Evolutionary conservation across 345 rosid species (phyloP).

Genomic region (Reutealis trisperma): DNA sequence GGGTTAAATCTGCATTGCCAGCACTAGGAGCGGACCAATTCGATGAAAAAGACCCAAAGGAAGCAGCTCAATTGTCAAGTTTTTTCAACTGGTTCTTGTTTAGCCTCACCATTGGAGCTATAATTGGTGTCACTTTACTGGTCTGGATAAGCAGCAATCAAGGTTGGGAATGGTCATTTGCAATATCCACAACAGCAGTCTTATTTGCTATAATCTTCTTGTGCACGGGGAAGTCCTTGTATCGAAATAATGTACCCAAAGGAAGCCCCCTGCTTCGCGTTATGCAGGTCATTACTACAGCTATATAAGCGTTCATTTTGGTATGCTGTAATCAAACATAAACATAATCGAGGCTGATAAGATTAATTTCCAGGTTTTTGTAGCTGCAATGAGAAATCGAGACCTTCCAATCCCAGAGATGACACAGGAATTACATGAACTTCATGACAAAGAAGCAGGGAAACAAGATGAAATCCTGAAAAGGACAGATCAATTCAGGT

Average conservation of each 20-base stretch:
- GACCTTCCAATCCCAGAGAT: slow-evolving; percentile 44
- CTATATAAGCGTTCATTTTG: too few relatives aligned
- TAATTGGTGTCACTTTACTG: slow-evolving; percentile 49
- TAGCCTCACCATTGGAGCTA: slow-evolving; percentile 48
- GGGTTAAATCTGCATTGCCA: slow-evolving; percentile 56
- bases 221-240: slow-evolving; percentile 52
- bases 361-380: slow-evolving; percentile 38
- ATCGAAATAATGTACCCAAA: slow-evolving; percentile 43
- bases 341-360: not conserved
- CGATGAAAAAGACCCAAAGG: slow-evolving; percentile 46
- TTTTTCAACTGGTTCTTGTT: slow-evolving; percentile 70
- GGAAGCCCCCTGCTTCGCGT: slow-evolving; percentile 54
- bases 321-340: too few relatives aligned
- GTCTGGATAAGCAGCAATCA: slow-evolving; percentile 52
- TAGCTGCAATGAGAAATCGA: slow-evolving; percentile 43
- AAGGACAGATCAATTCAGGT: slow-evolving; percentile 61
- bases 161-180: slow-evolving; percentile 63
- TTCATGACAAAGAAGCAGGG: slow-evolving; percentile 43
- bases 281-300: slow-evolving; percentile 41
- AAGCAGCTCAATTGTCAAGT: slow-evolving; percentile 45
- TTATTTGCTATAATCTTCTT: slow-evolving; percentile 33
- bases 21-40: slow-evolving; percentile 70
- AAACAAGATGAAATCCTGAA: slow-evolving; percentile 37
- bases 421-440: slow-evolving; percentile 47
- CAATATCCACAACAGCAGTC: slow-evolving; percentile 34